Percentiles rank a stretch among this genome's conserved stretches.
phyloP scores from a whole-genome alignment of 2,329 filamentous ascomycete genomes.

The Calonectria fujianensis region DNA sequence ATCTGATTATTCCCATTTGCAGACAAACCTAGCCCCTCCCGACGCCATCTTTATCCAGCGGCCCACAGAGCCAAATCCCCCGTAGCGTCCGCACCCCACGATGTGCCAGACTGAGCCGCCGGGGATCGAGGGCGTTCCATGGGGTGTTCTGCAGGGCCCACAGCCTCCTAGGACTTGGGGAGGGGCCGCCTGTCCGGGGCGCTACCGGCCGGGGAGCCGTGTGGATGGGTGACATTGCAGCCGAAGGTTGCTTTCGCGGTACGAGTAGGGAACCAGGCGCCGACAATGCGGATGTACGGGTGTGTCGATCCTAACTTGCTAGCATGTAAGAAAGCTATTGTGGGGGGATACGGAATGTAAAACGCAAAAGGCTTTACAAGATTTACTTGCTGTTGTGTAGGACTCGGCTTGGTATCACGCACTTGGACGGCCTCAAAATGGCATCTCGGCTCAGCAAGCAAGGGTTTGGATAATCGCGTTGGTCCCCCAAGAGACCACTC shows the following conservation, averaged over 20 bases:
- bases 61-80: constrained; percentile 32
- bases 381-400: no score
- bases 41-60: constrained; percentile 2
- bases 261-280: background rate
- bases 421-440: constrained; percentile 11
- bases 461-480: constrained; percentile 16
- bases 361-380: background rate
- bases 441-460: constrained; percentile 27
- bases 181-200: constrained; percentile 26
- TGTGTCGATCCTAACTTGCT: background rate
- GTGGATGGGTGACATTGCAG: constrained; percentile 22
- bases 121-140: constrained; percentile 45
- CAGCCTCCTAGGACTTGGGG: constrained; percentile 7
- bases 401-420: no score
- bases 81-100: constrained; percentile 54
- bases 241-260: background rate
- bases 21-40: background rate
- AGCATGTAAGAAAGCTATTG: background rate
- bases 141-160: constrained; percentile 40
- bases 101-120: constrained; percentile 43
- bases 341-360: constrained; percentile 12
- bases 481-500: background rate
- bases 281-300: background rate
- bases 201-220: constrained; percentile 29
- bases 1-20: constrained; percentile 26